Conservation (phyloP, 768 basidiomycete species). For the Tylopilus rubrobrunneus region DNA sequence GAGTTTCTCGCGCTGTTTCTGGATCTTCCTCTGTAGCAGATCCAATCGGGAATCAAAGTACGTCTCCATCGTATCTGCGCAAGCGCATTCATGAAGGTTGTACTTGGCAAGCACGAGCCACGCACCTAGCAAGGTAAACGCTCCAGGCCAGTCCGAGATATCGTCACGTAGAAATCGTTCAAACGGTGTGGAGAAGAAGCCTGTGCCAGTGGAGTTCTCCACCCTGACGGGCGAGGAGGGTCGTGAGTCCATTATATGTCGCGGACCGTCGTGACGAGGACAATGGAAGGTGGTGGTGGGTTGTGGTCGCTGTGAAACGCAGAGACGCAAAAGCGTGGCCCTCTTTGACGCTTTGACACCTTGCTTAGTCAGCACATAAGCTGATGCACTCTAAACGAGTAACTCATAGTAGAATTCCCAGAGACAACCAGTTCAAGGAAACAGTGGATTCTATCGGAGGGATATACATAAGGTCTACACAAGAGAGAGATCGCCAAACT, state of each 20-base stretch:
- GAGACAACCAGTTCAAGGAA: neutral
- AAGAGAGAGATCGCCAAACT: slow-evolving; percentile 91
- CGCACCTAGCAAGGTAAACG: slow-evolving; percentile 82
- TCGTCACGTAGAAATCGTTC: slow-evolving; percentile 77
- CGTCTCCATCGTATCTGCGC: slow-evolving; percentile 85
- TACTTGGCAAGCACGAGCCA: slow-evolving; percentile 1
- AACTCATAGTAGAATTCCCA: neutral
- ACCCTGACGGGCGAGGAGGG: slow-evolving; percentile 37
- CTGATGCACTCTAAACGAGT: neutral
- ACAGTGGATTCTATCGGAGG: slow-evolving; percentile 17
- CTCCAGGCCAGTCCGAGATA: slow-evolving; percentile 70
- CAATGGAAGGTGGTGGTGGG: slow-evolving; percentile 10
- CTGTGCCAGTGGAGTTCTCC: slow-evolving; percentile 34
- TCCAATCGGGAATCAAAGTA: slow-evolving; percentile 91
- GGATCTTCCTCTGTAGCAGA: slow-evolving; percentile 76
- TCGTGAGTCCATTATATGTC: slow-evolving; percentile 32
- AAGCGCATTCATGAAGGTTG: neutral
- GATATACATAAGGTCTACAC: slow-evolving; percentile 53
- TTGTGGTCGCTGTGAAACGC: slow-evolving; percentile 2
- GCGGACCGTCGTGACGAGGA: slow-evolving; percentile 4
- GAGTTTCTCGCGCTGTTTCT: slow-evolving; percentile 81
- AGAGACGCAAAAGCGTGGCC: slow-evolving; percentile 3
- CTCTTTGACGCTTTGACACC: neutral
- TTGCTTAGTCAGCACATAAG: slow-evolving; percentile 22
- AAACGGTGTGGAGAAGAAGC: slow-evolving; percentile 67